A percentile compares a stretch with the other conserved stretches of the same genome.
These are phyloP conservation scores for Bolboschoenus planiculmis DNA, from an alignment of 176 grass and related monocot species.

Conservation along the genomic window DNA sequence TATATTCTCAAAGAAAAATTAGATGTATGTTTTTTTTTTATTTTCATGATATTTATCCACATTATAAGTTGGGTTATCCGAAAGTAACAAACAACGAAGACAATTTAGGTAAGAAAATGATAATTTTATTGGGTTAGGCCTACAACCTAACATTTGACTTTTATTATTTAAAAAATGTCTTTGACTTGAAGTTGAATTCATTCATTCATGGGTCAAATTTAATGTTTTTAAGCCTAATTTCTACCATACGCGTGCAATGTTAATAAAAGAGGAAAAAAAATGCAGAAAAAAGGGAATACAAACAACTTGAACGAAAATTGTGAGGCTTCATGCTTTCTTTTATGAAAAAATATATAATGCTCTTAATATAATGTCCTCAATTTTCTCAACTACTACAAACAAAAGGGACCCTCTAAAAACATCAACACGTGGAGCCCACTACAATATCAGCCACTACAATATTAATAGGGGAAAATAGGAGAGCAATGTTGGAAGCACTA, in stretches of 20 bases:
- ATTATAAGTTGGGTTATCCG: background rate
- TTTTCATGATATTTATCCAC: background rate
- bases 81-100: background rate
- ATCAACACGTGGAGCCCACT: too few relatives aligned
- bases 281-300: background rate
- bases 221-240: conserved; percentile 1
- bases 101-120: background rate
- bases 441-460: too few relatives aligned
- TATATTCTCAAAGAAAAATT: background rate
- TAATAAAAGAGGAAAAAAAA: too few relatives aligned
- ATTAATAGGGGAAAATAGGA: too few relatives aligned
- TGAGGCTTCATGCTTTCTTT: background rate
- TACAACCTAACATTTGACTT: background rate
- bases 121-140: background rate
- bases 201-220: background rate
- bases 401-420: too few relatives aligned
- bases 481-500: too few relatives aligned
- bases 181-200: conserved; percentile 13
- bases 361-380: too few relatives aligned
- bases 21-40: background rate
- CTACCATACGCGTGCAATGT: background rate
- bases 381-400: too few relatives aligned
- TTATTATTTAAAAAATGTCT: background rate
- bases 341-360: too few relatives aligned
- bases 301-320: background rate